Base-by-base conservation (phyloP, 305 asterid species). In the Fraxinus velutina region DNA sequence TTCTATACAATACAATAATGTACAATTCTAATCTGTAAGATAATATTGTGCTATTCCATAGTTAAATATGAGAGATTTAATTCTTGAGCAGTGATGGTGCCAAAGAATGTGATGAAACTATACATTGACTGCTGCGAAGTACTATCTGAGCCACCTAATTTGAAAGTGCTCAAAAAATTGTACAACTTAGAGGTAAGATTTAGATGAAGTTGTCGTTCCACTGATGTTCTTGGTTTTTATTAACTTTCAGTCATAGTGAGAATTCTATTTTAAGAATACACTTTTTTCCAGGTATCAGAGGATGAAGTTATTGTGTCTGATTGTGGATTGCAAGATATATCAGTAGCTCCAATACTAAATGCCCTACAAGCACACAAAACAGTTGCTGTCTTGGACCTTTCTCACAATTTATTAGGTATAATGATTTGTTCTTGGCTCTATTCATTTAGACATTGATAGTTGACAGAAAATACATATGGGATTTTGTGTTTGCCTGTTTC, bases 321-420 rank as follows among this genome's bases (percentile, higher is more conserved):
- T 81, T 96, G 99, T 72, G 95, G 89, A 84, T 87, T 96, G 86
- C 93, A 92, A 84, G 98, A 96, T 86, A 87, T 90, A 82, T 93
- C 98, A 55, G 93, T 89, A 75, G 84, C 85, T 71, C 98, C 99
- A 78, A 89, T 96, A 86, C 83, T 96, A 83, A 88, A 91, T 87
- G 98, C 97, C 83, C 86, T 96, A 84, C 84, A 90, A 84, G 87
- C 85, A 83, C 99, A 91, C 91, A 92, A 93, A 80, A 88, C 93
- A 78, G 90, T 92, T 83, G 94, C 97, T 68, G 91, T 90, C 74
- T 82, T 96, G 87, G 93, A 96, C 86, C 92, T 96, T 84, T 96
- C 99, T 82, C 99, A 96, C 90, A 96, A 96, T 90, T 84, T 87
- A 83, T 85, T 96, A 87, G 99, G 98, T 96, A 89, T 27, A 81